Percentiles rank a stretch among this genome's conserved stretches.
These are phyloP conservation scores for Mycosphaerella arachidis DNA, from an alignment of 2,329 filamentous ascomycete genomes.

Conservation along the genomic window DNA sequence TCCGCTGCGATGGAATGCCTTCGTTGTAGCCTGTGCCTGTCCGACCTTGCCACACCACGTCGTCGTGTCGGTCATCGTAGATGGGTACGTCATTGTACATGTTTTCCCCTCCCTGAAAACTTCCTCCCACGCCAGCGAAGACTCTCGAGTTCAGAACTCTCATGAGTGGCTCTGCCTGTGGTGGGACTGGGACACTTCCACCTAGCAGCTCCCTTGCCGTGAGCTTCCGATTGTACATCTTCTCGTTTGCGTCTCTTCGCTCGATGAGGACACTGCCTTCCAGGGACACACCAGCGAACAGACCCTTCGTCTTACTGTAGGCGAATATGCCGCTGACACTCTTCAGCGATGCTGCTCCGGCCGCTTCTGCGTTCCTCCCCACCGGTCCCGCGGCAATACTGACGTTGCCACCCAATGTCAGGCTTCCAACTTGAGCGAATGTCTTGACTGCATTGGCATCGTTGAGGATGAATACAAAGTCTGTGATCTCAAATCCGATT, in stretches of 20 bases:
- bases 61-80: conserved; percentile 78
- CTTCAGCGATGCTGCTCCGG: conserved; percentile 84
- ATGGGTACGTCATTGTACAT: conserved; percentile 95
- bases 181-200: conserved; percentile 71
- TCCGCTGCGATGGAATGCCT: conserved; percentile 52
- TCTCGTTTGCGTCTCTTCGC: conserved; percentile 92
- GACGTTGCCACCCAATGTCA: conserved; percentile 94
- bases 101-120: conserved; percentile 48
- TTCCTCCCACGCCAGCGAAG: conserved; percentile 64
- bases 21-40: conserved; percentile 68
- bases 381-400: conserved; percentile 91
- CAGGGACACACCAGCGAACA: conserved; percentile 92
- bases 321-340: conserved; percentile 89
- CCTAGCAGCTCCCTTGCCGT: conserved; percentile 77
- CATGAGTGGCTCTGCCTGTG: conserved; percentile 79
- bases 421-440: conserved; percentile 84
- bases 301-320: conserved; percentile 95
- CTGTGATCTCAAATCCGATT: conserved; percentile 81
- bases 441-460: conserved; percentile 83
- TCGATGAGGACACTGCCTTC: conserved; percentile 93
- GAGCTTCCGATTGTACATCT: conserved; percentile 80
- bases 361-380: conserved; percentile 91
- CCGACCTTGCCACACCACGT: conserved; percentile 76
- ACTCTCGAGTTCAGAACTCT: conserved; percentile 76
- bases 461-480: conserved; percentile 98